Base-by-base conservation (phyloP, 106 monocot species). In the Platanthera guangdongensis region DNA sequence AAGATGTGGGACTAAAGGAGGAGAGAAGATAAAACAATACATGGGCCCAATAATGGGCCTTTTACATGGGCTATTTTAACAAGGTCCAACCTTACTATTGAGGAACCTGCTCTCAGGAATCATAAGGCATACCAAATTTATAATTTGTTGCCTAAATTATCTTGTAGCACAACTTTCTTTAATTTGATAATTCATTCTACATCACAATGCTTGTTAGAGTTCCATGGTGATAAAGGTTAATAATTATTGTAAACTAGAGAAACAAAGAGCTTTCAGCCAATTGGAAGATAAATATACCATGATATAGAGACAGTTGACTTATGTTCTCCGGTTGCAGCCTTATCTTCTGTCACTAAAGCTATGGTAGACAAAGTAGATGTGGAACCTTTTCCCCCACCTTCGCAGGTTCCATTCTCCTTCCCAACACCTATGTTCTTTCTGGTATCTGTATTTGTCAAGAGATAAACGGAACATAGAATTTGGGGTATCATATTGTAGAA, bases 351-450 rank as follows among this genome's bases (percentile, higher is more conserved):
- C 8, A 78, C 84, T 7, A 73, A 68, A 52, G 53, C 46, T 50
- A 49, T 69, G 46, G 73, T 16, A 50, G 65, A 48, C 5, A 48
- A 71, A 70, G 72, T 9, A 15, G 78, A 76, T 80, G 28, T 54
- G 59, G 48, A 78, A 22, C 73, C 84, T 81, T 83, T 89, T 10
- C 86, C 82, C 80, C 75, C 68, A 47, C 78, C 71, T 80, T 80
- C 82, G 50, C 67, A 82, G 7, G 72, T 68, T 75, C 79, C 82
- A 81, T 82, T 87, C 71, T 89, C 87, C 76, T 92, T 94, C 55
- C 71, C 84, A 86, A 77, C 28, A 65, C 13, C 52, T 48, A 60
- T 39, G 76, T 68, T 85, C 82, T 76, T 91, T 59, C 52, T 78
- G 73, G 69, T 77, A 72, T 62, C 82, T 80, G 75, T n/a, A 84